These are phyloP conservation scores for Carnegiea gigantea DNA, from an alignment of 179 eudicot species.

Conservation along the genomic window DNA sequence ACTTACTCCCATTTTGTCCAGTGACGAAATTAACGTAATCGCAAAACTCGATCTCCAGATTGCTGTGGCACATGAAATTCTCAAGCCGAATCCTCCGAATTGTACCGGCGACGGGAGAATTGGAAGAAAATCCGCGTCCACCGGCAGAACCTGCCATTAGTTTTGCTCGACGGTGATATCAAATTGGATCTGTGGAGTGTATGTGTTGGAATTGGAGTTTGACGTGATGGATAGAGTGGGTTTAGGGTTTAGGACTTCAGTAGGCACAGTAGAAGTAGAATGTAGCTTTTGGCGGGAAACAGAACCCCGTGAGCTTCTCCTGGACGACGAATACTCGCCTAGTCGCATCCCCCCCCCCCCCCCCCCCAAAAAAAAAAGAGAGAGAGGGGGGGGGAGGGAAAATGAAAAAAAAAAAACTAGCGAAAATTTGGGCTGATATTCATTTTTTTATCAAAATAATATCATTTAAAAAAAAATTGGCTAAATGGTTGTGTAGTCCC, in stretches of 20 bases:
- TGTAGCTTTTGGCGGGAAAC: slow-evolving; percentile 4
- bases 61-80: slow-evolving; percentile 94
- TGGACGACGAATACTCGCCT: too few species aligned
- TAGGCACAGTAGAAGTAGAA: background rate
- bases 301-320: background rate
- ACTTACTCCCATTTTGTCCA: slow-evolving; percentile 96
- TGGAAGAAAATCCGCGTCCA: slow-evolving; percentile 11
- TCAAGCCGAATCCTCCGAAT: slow-evolving; percentile 67
- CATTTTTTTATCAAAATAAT: too few species aligned
- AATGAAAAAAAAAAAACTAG: too few species aligned
- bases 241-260: slow-evolving; percentile 5
- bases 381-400: too few species aligned
- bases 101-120: slow-evolving; percentile 49
- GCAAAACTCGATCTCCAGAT: slow-evolving; percentile 69
- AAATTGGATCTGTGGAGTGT: background rate
- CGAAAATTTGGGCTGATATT: too few species aligned
- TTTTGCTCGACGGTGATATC: background rate
- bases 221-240: background rate
- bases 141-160: slow-evolving; percentile 19
- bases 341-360: too few species aligned
- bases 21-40: slow-evolving; percentile 85
- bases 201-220: background rate
- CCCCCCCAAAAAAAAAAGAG: too few species aligned
- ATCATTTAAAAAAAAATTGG: too few species aligned
- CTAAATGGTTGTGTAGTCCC: too few species aligned